Evolutionary conservation across 305 asterid genomes (phyloP).

Genomic region (Solanum hybrid): DNA sequence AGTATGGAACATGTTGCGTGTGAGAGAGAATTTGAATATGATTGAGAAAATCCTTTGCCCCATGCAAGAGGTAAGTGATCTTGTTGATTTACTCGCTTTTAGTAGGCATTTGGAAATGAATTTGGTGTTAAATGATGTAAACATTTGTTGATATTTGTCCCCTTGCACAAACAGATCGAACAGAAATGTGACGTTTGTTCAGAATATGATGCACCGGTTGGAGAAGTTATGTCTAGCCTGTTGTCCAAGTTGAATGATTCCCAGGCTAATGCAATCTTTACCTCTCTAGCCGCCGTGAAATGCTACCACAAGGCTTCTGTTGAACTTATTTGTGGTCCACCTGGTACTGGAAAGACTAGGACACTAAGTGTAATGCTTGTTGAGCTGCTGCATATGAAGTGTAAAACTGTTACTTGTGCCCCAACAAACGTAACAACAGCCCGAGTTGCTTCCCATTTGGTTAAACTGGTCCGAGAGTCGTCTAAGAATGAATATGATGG

Average conservation of each 20-base stretch:
- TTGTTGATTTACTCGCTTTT: background rate
- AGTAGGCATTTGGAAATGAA: background rate
- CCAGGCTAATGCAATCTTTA: slow-evolving; percentile 36
- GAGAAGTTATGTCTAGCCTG: background rate
- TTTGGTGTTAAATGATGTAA: background rate
- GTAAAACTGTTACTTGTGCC: slow-evolving; percentile 46
- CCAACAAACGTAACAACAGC: slow-evolving; percentile 55
- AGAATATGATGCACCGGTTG: background rate
- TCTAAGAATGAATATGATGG: slow-evolving; percentile 10
- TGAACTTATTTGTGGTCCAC: slow-evolving; percentile 70
- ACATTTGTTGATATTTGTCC: background rate
- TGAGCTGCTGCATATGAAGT: slow-evolving; percentile 32
- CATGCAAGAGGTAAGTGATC: slow-evolving; percentile 22
- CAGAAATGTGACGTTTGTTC: slow-evolving; percentile 25
- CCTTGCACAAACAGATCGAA: slow-evolving; percentile 17
- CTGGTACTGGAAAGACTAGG: slow-evolving; percentile 69
- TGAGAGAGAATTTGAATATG: slow-evolving; percentile 28
- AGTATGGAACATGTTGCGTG: slow-evolving; percentile 34
- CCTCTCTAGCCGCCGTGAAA: slow-evolving; percentile 19
- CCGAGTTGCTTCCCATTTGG: slow-evolving; percentile 46
- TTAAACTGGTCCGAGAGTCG: slow-evolving; percentile 28
- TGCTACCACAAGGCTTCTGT: slow-evolving; percentile 40
- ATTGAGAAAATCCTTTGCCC: slow-evolving; percentile 21
- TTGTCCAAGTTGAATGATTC: slow-evolving; percentile 40
- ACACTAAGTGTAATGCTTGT: slow-evolving; percentile 41